Evolutionary conservation across 1,284 basidiomycete species (phyloP), one percentile per base, ranked within the genome.

Genomic region (Flammula alnicola): DNA sequence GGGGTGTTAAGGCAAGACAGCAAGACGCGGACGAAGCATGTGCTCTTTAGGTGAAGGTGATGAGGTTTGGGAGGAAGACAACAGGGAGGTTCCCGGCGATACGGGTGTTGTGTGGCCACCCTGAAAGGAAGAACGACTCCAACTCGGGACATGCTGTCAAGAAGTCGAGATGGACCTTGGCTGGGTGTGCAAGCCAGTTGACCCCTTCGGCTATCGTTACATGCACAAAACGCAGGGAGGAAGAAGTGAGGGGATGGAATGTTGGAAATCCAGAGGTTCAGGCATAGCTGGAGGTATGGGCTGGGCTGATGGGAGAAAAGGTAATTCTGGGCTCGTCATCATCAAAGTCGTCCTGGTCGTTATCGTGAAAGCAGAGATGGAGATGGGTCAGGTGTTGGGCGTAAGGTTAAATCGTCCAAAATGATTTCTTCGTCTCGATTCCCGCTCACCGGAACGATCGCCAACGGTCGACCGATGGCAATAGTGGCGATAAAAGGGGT

Each of bases 1-100:
- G 87, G 87, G 3, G 78, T 74, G 55, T 81, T 58, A 17, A 90
- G 63, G 49, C 75, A 76, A 0, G 84, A 84, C 42, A 90, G 77
- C 30, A 90, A 66, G 40, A 76, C 74, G 44, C 88, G 83, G 4
- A 82, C 76, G 48, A 77, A 78, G 61, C 82, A 86, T 9, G 84
- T 81, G 57, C 73, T 75, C 41, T 77, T 75, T 19, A 90, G 58
- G 23, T 77, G 70, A 11, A 90, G 68, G 73, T 76, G 38, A 76
- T 77, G 46, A 90, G 74, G 36, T 71, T 69, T 17, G 79, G 80
- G 14, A 90, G 76, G 9, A 60, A 58, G 40, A 80, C 77, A 33
- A 81, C 59, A 6, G 72, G 72, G 3, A 75, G 69, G 1, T 63
- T 52, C 1, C 40, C 44, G 29, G 49, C 30, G 4, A 61, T 47